Conservation (phyloP, 257 asterid species). For the Fraxinus americana region DNA sequence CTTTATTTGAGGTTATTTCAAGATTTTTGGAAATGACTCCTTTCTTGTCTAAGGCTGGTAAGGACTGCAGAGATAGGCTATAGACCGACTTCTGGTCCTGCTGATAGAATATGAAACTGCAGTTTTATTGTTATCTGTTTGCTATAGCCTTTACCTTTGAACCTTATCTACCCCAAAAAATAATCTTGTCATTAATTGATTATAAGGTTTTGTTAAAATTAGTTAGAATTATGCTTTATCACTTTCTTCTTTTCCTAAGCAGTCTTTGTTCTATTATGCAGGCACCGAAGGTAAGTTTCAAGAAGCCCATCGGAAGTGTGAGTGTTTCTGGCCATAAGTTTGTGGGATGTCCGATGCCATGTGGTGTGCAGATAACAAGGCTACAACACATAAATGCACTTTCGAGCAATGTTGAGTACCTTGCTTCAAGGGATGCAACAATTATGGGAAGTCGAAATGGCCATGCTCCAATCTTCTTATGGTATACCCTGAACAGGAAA, state of each 20-base stretch:
- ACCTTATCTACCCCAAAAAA: neutral
- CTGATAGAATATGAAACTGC: neutral
- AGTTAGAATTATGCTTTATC: slow-evolving; percentile 1
- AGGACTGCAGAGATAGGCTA: neutral
- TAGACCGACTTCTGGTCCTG: neutral
- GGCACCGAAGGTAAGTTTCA: slow-evolving; percentile 93
- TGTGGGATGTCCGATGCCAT: slow-evolving; percentile 99
- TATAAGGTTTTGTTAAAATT: neutral
- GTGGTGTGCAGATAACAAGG: slow-evolving; percentile 91
- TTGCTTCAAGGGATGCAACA: slow-evolving; percentile 96
- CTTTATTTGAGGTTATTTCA: neutral
- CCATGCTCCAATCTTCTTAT: slow-evolving; percentile 92
- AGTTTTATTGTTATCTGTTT: neutral
- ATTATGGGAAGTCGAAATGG: slow-evolving; percentile 99
- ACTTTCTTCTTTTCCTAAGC: slow-evolving; percentile 4
- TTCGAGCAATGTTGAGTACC: slow-evolving; percentile 87
- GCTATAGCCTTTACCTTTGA: neutral
- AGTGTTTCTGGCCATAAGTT: slow-evolving; percentile 98
- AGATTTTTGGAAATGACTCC: neutral
- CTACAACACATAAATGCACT: slow-evolving; percentile 69
- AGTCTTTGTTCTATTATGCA: slow-evolving; percentile 37
- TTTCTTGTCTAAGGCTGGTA: neutral
- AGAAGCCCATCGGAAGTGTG: slow-evolving; percentile 93
- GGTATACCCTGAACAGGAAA: slow-evolving; percentile 91
- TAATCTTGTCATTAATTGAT: neutral